Evolutionary conservation across 441 rosid species (phyloP).

Genomic region (Rhodomyrtus psidioides): DNA sequence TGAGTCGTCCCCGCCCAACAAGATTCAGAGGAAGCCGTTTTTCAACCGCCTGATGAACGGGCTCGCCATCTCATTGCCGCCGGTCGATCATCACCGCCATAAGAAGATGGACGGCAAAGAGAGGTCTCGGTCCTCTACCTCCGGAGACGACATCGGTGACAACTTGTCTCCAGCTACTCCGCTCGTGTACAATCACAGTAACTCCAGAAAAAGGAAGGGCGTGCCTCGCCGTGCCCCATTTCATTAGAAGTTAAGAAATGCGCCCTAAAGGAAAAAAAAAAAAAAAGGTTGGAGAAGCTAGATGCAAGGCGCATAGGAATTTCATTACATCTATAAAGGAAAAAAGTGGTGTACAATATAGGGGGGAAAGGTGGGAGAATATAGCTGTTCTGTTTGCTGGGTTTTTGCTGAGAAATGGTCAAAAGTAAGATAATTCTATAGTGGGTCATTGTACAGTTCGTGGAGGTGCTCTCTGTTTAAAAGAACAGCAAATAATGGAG

Average conservation of each 20-base stretch:
- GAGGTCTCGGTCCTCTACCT: slow-evolving; percentile 17
- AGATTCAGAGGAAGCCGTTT: slow-evolving; percentile 37
- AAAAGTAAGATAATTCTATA: not conserved
- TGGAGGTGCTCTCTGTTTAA: not conserved
- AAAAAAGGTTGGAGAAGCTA: not conserved
- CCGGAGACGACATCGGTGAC: slow-evolving; percentile 41
- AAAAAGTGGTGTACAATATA: not conserved
- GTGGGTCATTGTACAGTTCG: not conserved
- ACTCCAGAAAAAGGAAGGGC: slow-evolving; percentile 9
- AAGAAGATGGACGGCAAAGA: slow-evolving; percentile 12
- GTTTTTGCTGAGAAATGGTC: not conserved
- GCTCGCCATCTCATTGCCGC: not conserved
- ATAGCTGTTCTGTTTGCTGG: not conserved
- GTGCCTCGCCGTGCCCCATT: slow-evolving; percentile 11
- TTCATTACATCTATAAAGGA: no score
- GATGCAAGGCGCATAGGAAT: not conserved
- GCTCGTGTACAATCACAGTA: not conserved
- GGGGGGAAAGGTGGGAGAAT: not conserved
- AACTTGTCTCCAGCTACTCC: slow-evolving; percentile 2
- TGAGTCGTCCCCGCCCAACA: slow-evolving; percentile 55
- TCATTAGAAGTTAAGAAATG: not conserved
- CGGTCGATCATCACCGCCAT: slow-evolving; percentile 28
- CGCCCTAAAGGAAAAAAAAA: not conserved
- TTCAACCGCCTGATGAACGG: slow-evolving; percentile 59
- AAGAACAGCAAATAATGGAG: not conserved